Evolutionary conservation across 2,329 filamentous ascomycete species (phyloP).

Genomic region (Alternaria gaisen): DNA sequence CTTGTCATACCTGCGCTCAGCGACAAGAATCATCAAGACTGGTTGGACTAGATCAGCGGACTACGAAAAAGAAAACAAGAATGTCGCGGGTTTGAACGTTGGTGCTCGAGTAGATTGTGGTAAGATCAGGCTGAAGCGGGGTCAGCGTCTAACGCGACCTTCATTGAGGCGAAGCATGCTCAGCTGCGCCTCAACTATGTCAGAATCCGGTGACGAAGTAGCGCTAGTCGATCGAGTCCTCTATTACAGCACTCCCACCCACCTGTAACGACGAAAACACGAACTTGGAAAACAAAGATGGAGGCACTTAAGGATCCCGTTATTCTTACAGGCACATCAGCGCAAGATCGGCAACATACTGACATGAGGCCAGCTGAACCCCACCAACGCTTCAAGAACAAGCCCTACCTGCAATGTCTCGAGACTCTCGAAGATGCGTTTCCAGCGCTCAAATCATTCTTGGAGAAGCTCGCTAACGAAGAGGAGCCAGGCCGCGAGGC

Average conservation of each 20-base stretch:
- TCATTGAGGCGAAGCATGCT: not conserved
- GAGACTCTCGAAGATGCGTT: conserved; percentile 1
- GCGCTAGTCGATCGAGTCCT: not conserved
- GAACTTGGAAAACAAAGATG: not conserved
- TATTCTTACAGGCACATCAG: not conserved
- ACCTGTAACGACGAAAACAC: not conserved
- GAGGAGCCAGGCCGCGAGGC: conserved; percentile 2
- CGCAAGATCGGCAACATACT: not conserved
- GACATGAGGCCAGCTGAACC: not conserved
- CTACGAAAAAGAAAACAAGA: too few relatives aligned
- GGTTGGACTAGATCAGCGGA: too few relatives aligned
- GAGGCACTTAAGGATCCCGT: not conserved
- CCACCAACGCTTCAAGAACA: not conserved
- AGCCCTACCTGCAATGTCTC: conserved; percentile 6
- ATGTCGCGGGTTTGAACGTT: too few relatives aligned
- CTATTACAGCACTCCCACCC: not conserved
- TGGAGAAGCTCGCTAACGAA: conserved; percentile 10
- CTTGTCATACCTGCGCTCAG: too few relatives aligned
- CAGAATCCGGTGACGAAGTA: not conserved
- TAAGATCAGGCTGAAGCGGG: too few relatives aligned
- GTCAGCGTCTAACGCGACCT: too few relatives aligned
- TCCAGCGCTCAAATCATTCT: conserved; percentile 9
- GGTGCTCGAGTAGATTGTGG: too few relatives aligned
- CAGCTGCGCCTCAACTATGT: not conserved
- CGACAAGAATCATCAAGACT: too few relatives aligned